These are phyloP conservation scores for Pichia ethanolica DNA, from an alignment of 805 yeast species.

Conservation along the genomic window DNA sequence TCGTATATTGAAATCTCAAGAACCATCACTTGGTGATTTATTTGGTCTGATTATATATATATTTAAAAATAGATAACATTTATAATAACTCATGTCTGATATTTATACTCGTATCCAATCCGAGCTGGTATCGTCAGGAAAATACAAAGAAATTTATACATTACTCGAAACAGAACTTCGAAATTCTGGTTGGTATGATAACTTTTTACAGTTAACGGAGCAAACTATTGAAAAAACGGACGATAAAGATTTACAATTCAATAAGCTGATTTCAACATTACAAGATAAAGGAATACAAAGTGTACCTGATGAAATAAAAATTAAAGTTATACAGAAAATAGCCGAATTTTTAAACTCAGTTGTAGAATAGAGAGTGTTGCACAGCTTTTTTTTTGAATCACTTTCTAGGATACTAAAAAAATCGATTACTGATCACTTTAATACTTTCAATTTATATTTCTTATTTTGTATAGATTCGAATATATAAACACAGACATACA, in stretches of 20 bases:
- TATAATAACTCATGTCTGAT: slow-evolving; percentile 29
- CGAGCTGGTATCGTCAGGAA: slow-evolving; percentile 67
- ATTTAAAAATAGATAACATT: no score
- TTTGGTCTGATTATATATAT: no score
- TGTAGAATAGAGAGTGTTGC: slow-evolving; percentile 22
- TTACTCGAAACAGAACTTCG: slow-evolving; percentile 55
- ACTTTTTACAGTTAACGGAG: slow-evolving; percentile 53
- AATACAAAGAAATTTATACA: slow-evolving; percentile 67
- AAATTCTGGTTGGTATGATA: slow-evolving; percentile 83
- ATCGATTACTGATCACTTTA: no score
- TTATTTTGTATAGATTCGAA: neutral
- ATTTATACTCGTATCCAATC: slow-evolving; percentile 49
- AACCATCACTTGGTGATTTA: no score
- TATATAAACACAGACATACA: neutral
- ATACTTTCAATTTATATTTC: no score
- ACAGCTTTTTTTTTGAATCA: no score
- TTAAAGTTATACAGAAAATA: slow-evolving; percentile 51
- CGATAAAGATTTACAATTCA: slow-evolving; percentile 36
- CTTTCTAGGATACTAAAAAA: no score
- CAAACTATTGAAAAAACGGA: slow-evolving; percentile 27
- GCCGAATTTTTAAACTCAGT: slow-evolving; percentile 48
- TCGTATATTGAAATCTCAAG: no score
- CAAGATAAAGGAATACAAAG: slow-evolving; percentile 60
- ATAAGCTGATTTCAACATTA: slow-evolving; percentile 41
- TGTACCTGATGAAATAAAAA: slow-evolving; percentile 62